Base-by-base conservation (phyloP, 306 rosid species). In the Parietaria judaica region DNA sequence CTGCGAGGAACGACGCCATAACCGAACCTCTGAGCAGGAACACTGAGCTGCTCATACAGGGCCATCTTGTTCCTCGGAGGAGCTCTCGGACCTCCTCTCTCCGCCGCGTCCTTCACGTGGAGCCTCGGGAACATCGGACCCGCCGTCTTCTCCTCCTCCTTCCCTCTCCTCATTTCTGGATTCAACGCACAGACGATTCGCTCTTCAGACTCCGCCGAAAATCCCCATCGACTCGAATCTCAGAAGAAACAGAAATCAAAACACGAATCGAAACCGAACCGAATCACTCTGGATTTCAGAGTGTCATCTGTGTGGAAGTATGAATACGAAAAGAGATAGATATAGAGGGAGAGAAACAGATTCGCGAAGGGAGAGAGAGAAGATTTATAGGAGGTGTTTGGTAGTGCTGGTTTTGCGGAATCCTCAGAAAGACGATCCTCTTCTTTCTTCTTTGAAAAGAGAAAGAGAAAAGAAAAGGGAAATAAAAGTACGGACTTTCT, bases 61-160 rank as follows among this genome's bases (percentile, higher is more conserved):
- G 99, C 99, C 99, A 94, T 94, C 94, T 94, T 94, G 72, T 94
- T 94, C 90, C 99, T 82, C 23, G 99, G 99, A 36, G 99, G 97
- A 15, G 99, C 97, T 78, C 95, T 86, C 38, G 97, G 99, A 63
- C 99, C 95, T 79, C 99, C 99, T 77, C 84, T 88, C 61, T 89
- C 99, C 6, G 81, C 70, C 6, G 81, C 68, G 69, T 94, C 95
- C 71, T 87, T 85, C 7, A 94, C 90, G 75, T 94, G 91, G 4
- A 94, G 87, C 61, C 99, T 88, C 13, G 99, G 99, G 69, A 94
- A 94, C 86, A 94, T 79, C 23, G 97, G 97, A 63, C 88, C 97
- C 87, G 72, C 68, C 14, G 76, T 60, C 73, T 84, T 94, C 64
- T 84, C 99, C 35, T 80, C 95, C 58, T 87, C 96, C 70, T 72